Base-by-base conservation (phyloP, 768 basidiomycete genomes). In the Royoungia palumana region DNA sequence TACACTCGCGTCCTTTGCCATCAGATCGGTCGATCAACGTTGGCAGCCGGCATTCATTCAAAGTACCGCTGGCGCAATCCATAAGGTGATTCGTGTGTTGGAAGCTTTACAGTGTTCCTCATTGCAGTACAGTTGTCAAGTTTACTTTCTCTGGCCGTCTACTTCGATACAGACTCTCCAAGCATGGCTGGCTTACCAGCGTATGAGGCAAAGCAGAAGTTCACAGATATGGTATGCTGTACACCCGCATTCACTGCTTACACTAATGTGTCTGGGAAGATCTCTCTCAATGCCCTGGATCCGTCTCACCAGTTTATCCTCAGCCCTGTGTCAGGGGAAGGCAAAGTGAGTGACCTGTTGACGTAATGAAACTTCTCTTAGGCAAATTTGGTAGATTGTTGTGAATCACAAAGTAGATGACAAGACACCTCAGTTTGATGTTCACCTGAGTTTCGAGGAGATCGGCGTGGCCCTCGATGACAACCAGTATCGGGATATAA, bases 31-130 rank as follows among this genome's bases (percentile, higher is more conserved):
- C 2, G 80, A 99, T 62, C 84, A 81, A 48, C 71, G 80, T 39
- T 99, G 96, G 96, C 70, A 87, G 52, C 79, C 93, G 14, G 82
- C 92, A 0, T 98, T 97, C 69, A 94, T 98, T 47, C 89, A 92
- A 70, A 92, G 91, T 61, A 87, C 84, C 5, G 78, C 82, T 3
- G 85, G 89, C 19, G 84, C 85, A 19, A 87, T 98, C 25, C 90
- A 95, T 69, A 99, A 99, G 75, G 92, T 86, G 58, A 41, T 63
- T 48, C 43, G 17, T 20, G 0, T 46, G 19, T 17, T 24, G 21
- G 22, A 13, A 21, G 35, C 27, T 6, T 34, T 44, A 7, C 27
- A 24, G 6, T 24, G 27, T 41, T 39, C 47, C 47, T 54, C 38
- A 58, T 35, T 48, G 19, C 44, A 7, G 39, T 42, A 7, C 55